Base-by-base conservation (phyloP, 2,329 filamentous ascomycete genomes). In the Penicillium hesseltinei region DNA sequence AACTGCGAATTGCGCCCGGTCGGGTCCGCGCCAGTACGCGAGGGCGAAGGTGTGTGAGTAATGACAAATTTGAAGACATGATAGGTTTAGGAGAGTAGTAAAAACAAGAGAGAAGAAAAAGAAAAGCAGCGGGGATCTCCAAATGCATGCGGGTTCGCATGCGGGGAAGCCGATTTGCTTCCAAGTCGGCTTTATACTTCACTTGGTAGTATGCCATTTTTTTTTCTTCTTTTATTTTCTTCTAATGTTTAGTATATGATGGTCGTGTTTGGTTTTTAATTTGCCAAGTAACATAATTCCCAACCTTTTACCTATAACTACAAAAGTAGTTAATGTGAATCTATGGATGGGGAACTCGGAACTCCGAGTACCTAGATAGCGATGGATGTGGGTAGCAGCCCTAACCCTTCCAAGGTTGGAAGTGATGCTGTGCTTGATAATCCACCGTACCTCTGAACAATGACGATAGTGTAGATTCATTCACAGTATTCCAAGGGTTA, bases 131-230 rank as follows among this genome's bases (percentile, higher is more conserved):
- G 33, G 31, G 21, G 33, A 51, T 56, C 54, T 56, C 49, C 49
- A 56, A 56, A 42, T 53, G n/a, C 9, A 47, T 56, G 54, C 49
- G 54, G 54, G 54, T 49, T 53, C 47, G n/a, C 9, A 47, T 56
- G 54, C 54, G 54, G 54, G 54, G 54, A 56, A 56, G 54, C 48
- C 45, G 44, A 54, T 35, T 19, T 40, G 35, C 36, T 40, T 17
- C 42, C 35, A 31, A 56, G 54, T 56, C 48, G 54, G 54, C 54
- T 56, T 47, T 56, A 53, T 56, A 40, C 43, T 49, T 21, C 23
- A 19, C 27, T 7, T 9, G 4, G 23, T 29, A 29, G 5, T 8
- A 29, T 29, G 7, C 23, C 2, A 29, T 29, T 29, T 23, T 23
- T 23, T n/a, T n/a, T n/a, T n/a, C n/a, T n/a, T n/a, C n/a, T n/a